Conservation (phyloP, 2,329 filamentous ascomycete genomes). For the Cladosporium sp. region DNA sequence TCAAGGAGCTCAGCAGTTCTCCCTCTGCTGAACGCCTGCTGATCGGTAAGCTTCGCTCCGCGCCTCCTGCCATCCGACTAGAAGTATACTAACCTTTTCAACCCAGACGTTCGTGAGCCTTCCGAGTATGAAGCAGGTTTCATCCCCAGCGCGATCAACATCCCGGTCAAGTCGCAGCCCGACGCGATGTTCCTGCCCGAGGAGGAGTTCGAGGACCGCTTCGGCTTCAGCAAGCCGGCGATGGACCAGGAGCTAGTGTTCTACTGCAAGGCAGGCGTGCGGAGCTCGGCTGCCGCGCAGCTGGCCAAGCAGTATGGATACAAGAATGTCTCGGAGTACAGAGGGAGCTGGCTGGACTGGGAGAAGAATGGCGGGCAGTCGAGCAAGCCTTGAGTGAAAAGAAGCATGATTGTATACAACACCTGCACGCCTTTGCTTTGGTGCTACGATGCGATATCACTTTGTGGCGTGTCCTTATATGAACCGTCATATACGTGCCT, state of each 20-base stretch:
- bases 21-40: conserved; percentile 27
- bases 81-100: not conserved
- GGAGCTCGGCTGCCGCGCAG: conserved; percentile 69
- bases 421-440: too few species aligned
- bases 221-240: conserved; percentile 66
- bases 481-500: too few species aligned
- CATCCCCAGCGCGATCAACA: conserved; percentile 76
- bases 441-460: too few species aligned
- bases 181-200: conserved; percentile 70
- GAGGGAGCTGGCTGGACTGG: conserved; percentile 81
- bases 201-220: conserved; percentile 76
- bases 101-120: conserved; percentile 64
- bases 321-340: conserved; percentile 63
- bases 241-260: conserved; percentile 61
- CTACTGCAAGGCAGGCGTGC: conserved; percentile 88
- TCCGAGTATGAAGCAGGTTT: conserved; percentile 57
- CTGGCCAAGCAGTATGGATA: conserved; percentile 75
- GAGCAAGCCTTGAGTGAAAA: conserved; percentile 16
- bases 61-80: not conserved
- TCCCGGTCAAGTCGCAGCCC: conserved; percentile 70
- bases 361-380: conserved; percentile 60
- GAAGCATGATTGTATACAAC: too few species aligned
- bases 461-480: too few species aligned
- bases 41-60: conserved; percentile 20
- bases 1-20: conserved; percentile 31